Evolutionary conservation across 345 rosid species (phyloP), one percentile per base, ranked within the genome.

Genomic region (Barbarea vulgaris): DNA sequence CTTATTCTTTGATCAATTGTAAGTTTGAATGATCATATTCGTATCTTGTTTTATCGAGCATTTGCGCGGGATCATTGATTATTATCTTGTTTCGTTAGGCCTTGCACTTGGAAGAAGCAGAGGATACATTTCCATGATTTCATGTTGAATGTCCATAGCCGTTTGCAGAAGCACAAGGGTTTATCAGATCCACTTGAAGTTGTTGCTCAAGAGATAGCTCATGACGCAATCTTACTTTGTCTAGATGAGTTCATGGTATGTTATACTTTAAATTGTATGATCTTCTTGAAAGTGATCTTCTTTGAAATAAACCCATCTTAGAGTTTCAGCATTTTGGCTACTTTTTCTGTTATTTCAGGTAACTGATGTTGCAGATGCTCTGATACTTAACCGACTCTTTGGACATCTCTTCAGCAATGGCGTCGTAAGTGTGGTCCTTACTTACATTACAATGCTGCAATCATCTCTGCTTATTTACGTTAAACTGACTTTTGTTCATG

Each of bases 91-190:
- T 22, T 64, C 70, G n/a, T 63, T 79, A 95, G 99, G 88, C 98
- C 99, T 53, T 14, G 80, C 50, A 83, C 82, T 64, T 95, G 98
- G 98, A 95, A 97, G 79, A 95, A 90, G 85, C 89, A 83, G 83
- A 88, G 99, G 85, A 95, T 92, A 48, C 99, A 95, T 82, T 95
- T 92, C 81, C 99, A 95, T 62, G 98, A 95, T 86, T 95, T 95
- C 85, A 95, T 95, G 99, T 81, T 95, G 80, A 91, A 83, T 76
- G 88, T 92, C 77, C 98, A 95, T 71, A 92, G 99, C 59, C 81
- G 96, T 68, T 86, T 95, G 79, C 93, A 95, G 99, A 95, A 74
- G 78, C 99, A 95, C 79, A 93, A 69, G 80, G 97, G 99, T 71
- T 87, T 95, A 64, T 74, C 94, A 34, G 98, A 95, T 83, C 99